Percentiles rank a stretch among this genome's conserved stretches.
phyloP scores from a whole-genome alignment of 495 filamentous ascomycete genomes.

The Penicillium simplicissimum region DNA sequence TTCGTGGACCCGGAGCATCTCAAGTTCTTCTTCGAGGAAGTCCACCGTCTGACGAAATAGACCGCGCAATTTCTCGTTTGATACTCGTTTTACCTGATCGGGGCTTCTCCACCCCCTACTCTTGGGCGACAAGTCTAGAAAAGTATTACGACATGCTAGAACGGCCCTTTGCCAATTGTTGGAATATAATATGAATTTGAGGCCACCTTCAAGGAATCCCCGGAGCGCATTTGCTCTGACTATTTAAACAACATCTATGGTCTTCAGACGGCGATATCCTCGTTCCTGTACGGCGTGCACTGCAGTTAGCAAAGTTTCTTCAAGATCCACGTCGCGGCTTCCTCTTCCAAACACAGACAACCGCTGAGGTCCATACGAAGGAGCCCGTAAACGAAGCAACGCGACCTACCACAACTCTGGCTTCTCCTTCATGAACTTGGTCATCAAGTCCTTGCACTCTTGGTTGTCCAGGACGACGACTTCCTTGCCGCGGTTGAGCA shows the following conservation, averaged over 20 bases:
- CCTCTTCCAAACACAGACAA: too few species aligned
- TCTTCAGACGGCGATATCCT: constrained; percentile 68
- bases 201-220: not conserved
- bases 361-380: too few species aligned
- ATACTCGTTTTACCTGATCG: not conserved
- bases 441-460: constrained; percentile 74
- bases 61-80: not conserved
- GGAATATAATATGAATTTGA: constrained; percentile 8
- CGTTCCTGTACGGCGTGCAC: constrained; percentile 56
- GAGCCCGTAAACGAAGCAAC: constrained; percentile 5
- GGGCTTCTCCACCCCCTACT: constrained; percentile 14
- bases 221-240: constrained; percentile 2
- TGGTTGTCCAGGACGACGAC: constrained; percentile 69
- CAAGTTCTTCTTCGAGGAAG: constrained; percentile 90
- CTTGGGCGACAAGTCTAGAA: constrained; percentile 3
- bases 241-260: constrained; percentile 38
- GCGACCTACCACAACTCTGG: constrained; percentile 70
- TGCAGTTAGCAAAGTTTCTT: constrained; percentile 18
- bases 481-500: constrained; percentile 70
- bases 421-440: constrained; percentile 71
- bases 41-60: constrained; percentile 61
- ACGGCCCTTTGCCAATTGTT: not conserved
- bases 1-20: constrained; percentile 90
- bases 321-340: not conserved
- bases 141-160: constrained; percentile 16